phyloP scores from a whole-genome alignment of 129 eudicot genomes.

The Silybum marianum region DNA sequence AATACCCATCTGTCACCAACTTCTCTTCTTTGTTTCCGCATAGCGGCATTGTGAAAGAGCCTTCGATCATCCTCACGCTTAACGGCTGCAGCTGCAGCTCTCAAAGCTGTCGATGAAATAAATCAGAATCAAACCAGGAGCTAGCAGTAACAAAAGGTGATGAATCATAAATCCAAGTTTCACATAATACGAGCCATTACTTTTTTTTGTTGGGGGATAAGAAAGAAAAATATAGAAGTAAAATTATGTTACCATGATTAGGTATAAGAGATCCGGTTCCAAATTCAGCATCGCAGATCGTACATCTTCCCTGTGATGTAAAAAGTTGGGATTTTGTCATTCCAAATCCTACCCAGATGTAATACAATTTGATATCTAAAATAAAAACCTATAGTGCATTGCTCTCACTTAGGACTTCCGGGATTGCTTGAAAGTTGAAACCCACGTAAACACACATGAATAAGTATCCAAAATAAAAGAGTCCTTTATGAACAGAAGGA shows the following conservation, averaged over 20 bases:
- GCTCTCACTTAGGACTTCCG: too few relatives aligned
- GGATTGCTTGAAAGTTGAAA: too few relatives aligned
- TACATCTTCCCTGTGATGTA: conserved; percentile 80
- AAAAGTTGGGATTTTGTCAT: conserved; percentile 21
- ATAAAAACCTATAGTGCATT: neutral
- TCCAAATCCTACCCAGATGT: neutral
- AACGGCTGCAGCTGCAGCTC: conserved; percentile 96
- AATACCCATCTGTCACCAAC: conserved; percentile 74
- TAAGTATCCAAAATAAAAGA: too few relatives aligned
- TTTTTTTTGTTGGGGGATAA: neutral
- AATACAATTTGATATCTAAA: neutral
- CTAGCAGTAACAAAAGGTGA: neutral
- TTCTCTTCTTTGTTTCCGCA: conserved; percentile 88
- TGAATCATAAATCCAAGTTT: neutral
- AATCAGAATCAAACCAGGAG: conserved; percentile 16
- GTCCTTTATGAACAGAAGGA: neutral
- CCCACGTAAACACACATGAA: too few relatives aligned
- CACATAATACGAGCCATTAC: neutral
- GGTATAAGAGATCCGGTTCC: conserved; percentile 73
- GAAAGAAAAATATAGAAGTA: neutral
- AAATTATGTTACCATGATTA: conserved; percentile 62
- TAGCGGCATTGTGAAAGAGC: conserved; percentile 86
- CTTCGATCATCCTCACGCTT: conserved; percentile 95
- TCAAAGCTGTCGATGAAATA: conserved; percentile 58
- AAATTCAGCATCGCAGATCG: conserved; percentile 71